A percentile compares a stretch with the other conserved stretches of the same genome.
Evolutionary conservation across 306 rosid genomes (phyloP).

Genomic region (Sicyos edulis): DNA sequence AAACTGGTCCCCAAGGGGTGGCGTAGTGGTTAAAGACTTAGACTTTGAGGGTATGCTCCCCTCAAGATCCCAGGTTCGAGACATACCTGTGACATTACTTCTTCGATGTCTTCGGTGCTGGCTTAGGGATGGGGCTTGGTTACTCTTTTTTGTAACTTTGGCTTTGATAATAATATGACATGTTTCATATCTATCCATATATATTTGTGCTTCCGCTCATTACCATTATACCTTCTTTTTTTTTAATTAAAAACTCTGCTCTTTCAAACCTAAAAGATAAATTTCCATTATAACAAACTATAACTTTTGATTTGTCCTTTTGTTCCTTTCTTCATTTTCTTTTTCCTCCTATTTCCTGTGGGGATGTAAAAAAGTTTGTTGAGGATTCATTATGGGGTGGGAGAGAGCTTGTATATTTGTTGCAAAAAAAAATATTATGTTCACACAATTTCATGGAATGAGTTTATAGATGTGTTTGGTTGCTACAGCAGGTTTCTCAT

Average conservation of each 20-base stretch:
- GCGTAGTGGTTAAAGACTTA: too few species aligned
- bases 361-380: not conserved
- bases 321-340: slow-evolving; percentile 15
- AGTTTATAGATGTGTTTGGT: slow-evolving; percentile 20
- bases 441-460: not conserved
- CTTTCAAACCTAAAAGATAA: not conserved
- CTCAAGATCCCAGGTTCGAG: too few species aligned
- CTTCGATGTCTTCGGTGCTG: too few species aligned
- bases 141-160: not conserved
- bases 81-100: too few species aligned
- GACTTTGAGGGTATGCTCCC: too few species aligned
- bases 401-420: not conserved
- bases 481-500: slow-evolving; percentile 80
- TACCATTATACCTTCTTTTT: not conserved
- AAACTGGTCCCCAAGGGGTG: too few species aligned
- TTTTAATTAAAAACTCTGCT: not conserved
- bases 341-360: not conserved
- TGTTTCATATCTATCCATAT: not conserved
- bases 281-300: not conserved
- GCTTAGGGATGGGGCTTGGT: too few species aligned
- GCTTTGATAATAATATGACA: not conserved
- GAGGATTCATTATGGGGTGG: not conserved
- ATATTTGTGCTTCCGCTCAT: not conserved
- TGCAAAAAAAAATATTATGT: not conserved
- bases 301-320: not conserved